Evolutionary conservation across 305 asterid species (phyloP).

Genomic region (Euphrasia arctica): DNA sequence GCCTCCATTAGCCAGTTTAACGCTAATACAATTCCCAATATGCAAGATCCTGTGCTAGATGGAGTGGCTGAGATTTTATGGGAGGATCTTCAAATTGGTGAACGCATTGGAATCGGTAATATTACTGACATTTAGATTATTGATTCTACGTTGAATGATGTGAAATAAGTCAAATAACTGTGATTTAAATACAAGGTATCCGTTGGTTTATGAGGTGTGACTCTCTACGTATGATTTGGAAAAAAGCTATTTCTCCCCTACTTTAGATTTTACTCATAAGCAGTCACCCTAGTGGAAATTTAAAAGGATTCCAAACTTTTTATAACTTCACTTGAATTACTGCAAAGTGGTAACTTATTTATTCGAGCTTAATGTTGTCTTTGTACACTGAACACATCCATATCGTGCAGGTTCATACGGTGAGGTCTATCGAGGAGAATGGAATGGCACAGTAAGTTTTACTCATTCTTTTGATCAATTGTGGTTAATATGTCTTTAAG

Average conservation of each 20-base stretch:
- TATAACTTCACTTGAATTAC: neutral
- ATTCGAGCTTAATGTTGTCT: constrained; percentile 15
- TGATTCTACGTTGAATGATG: constrained; percentile 24
- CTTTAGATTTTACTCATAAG: neutral
- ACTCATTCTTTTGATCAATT: constrained; percentile 17
- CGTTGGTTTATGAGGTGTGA: neutral
- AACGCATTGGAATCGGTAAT: constrained; percentile 97
- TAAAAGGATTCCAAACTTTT: neutral
- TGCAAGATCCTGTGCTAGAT: constrained; percentile 60
- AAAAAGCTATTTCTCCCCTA: neutral
- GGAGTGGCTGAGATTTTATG: constrained; percentile 91
- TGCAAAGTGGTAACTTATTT: constrained; percentile 3
- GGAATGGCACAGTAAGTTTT: constrained; percentile 92
- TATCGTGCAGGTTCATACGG: constrained; percentile 87
- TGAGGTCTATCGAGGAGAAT: constrained; percentile 93
- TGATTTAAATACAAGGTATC: constrained; percentile 7
- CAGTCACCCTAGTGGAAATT: too few species aligned
- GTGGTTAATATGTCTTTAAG: constrained; percentile 16
- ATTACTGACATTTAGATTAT: constrained; percentile 14
- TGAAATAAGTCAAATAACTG: constrained; percentile 20
- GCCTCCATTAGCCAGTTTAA: constrained; percentile 37
- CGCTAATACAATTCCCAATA: constrained; percentile 39
- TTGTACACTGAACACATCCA: constrained; percentile 16
- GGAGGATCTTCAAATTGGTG: constrained; percentile 98
- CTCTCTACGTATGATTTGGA: neutral